Percentiles rank a stretch among this genome's conserved stretches.
Conservation (phyloP, 495 filamentous ascomycete species). For the Hypomontagnella monticulosa region DNA sequence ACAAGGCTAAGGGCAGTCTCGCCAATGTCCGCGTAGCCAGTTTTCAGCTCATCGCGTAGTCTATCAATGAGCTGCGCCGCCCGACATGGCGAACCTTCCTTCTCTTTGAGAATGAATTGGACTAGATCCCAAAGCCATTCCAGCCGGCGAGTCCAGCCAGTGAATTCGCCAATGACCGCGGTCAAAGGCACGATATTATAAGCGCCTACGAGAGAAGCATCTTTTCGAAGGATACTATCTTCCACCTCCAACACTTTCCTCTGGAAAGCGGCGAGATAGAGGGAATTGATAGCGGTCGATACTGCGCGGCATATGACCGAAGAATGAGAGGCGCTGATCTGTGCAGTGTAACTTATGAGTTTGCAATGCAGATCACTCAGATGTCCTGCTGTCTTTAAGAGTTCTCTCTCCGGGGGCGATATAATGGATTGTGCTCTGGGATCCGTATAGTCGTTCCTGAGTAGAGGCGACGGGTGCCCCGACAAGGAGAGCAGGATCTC, state of each 20-base stretch:
- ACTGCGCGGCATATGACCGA: constrained; percentile 88
- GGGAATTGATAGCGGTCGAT: constrained; percentile 77
- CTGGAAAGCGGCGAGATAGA: constrained; percentile 82
- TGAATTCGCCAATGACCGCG: constrained; percentile 81
- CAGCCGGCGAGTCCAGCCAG: constrained; percentile 82
- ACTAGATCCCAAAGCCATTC: constrained; percentile 85
- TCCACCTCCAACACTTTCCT: constrained; percentile 86
- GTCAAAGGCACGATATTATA: constrained; percentile 94
- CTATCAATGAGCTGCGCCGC: constrained; percentile 76
- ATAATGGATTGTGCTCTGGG: constrained; percentile 56
- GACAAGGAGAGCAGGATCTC: constrained; percentile 95
- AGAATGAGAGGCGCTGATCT: constrained; percentile 72
- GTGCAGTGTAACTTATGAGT: constrained; percentile 68
- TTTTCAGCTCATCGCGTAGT: constrained; percentile 76
- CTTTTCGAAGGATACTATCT: constrained; percentile 73
- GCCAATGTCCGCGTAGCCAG: constrained; percentile 89
- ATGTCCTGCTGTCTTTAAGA: constrained; percentile 78
- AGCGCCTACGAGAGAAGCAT: constrained; percentile 79
- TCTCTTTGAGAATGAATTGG: constrained; percentile 64
- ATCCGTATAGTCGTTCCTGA: constrained; percentile 60
- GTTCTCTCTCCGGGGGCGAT: constrained; percentile 80
- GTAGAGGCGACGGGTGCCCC: constrained; percentile 88
- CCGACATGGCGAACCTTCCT: constrained; percentile 52
- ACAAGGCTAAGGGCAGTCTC: constrained; percentile 74
- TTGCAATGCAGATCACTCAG: constrained; percentile 79